Conservation (phyloP, 2,329 filamentous ascomycete genomes). For the Penicillium sp. region DNA sequence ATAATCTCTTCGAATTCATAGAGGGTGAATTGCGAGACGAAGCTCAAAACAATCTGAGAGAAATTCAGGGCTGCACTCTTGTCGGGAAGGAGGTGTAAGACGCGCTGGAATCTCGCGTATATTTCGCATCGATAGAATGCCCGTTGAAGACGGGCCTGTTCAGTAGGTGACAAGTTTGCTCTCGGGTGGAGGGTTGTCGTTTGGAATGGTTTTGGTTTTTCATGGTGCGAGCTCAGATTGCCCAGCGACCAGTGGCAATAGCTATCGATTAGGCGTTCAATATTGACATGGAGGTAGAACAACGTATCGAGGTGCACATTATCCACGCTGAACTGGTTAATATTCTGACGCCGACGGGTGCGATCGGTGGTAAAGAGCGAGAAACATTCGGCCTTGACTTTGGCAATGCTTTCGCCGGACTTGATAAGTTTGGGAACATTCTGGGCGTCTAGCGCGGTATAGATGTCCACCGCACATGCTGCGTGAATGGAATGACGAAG, state of each 20-base stretch:
- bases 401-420: background rate
- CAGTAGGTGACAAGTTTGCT: background rate
- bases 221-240: background rate
- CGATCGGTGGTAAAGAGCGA: background rate
- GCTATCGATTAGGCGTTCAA: background rate
- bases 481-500: background rate
- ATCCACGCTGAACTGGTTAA: background rate
- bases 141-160: background rate
- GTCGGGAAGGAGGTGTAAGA: background rate
- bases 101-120: background rate
- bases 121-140: constrained; percentile 1
- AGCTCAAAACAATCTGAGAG: background rate
- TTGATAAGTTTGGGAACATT: background rate
- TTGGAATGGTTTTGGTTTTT: background rate
- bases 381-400: background rate
- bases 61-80: background rate
- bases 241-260: constrained; percentile 1
- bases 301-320: background rate
- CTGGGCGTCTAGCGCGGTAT: background rate
- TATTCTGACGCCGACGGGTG: background rate
- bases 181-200: background rate
- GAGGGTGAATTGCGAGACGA: background rate
- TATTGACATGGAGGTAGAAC: background rate
- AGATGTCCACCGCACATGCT: background rate
- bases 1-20: constrained; percentile 2